Evolutionary conservation across 2,329 filamentous ascomycete species (phyloP).

Genomic region (Boeremia lycopersici): DNA sequence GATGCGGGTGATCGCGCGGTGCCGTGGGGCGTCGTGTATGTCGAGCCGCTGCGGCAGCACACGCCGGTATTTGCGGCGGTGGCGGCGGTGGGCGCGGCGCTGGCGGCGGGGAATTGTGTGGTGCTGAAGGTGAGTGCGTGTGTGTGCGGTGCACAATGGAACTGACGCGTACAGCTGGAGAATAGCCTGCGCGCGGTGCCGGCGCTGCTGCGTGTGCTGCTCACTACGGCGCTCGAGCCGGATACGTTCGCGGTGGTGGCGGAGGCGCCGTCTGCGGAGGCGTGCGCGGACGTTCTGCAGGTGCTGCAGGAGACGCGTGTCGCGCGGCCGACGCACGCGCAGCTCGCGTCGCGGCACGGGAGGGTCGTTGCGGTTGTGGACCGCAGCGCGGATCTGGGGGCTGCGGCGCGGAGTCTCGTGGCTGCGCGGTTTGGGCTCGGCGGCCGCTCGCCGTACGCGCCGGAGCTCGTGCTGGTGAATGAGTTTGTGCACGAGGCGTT

Average conservation of each 20-base stretch:
- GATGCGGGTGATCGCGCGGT: slow-evolving; percentile 45
- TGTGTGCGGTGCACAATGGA: no score
- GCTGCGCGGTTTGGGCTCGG: slow-evolving; percentile 61
- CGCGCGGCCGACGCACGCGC: slow-evolving; percentile 26
- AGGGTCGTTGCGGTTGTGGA: slow-evolving; percentile 64
- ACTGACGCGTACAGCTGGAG: slow-evolving; percentile 50
- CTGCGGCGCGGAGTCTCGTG: slow-evolving; percentile 60
- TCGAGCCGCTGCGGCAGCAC: slow-evolving; percentile 54
- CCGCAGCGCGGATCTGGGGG: slow-evolving; percentile 60
- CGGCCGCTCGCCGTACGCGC: slow-evolving; percentile 65
- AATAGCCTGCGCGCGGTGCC: slow-evolving; percentile 49
- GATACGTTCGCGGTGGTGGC: slow-evolving; percentile 57
- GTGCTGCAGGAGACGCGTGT: slow-evolving; percentile 41
- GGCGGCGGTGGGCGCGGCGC: slow-evolving; percentile 50
- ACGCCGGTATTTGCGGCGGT: slow-evolving; percentile 53
- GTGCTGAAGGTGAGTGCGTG: slow-evolving; percentile 52
- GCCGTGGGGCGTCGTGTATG: slow-evolving; percentile 54
- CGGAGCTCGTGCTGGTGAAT: slow-evolving; percentile 68
- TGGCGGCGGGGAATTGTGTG: slow-evolving; percentile 60
- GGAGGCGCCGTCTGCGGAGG: slow-evolving; percentile 33
- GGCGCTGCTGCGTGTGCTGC: slow-evolving; percentile 45
- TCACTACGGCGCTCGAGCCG: slow-evolving; percentile 52
- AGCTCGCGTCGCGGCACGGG: slow-evolving; percentile 44
- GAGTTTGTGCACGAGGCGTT: slow-evolving; percentile 65
- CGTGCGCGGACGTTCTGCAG: slow-evolving; percentile 33